Evolutionary conservation across 495 filamentous ascomycete genomes (phyloP), one percentile per base, ranked within the genome.

Genomic region (Chaetomium fimeti): DNA sequence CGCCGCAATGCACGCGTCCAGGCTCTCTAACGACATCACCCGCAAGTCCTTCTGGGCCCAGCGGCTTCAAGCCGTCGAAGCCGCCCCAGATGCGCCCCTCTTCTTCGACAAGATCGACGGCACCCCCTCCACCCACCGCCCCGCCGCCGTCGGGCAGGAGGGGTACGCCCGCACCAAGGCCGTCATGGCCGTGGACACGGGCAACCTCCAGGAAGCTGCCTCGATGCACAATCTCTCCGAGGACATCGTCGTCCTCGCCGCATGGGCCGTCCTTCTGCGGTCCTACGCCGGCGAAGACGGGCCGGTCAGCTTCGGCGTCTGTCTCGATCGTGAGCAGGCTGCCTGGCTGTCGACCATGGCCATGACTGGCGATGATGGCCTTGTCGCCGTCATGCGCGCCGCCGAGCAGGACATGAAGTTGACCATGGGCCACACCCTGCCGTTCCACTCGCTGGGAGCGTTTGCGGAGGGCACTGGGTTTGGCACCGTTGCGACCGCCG

Each of bases 361-460:
- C 59, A 36, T 61, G 59, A 40, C 59, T 9, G n/a, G 47, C 29
- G 47, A 61, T n/a, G 59, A 61, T 20, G 28, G 32, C 38, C 59
- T 61, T 12, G 29, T 61, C n/a, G 52, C 47, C 47, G 48, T 40
- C 0, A 61, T 61, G 59, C 43, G 45, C 24, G 59, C 59, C 18
- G 59, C 59, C 20, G 59, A 61, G 25, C 59, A 61, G 59, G 59
- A 61, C 47, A 61, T 61, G 59, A 61, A 61, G 45, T 36, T 61
- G 59, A 61, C 59, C 18, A 48, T 61, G 42, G 47, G 48, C n/a
- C 59, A 61, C 28, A 51, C 59, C 59, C 47, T 61, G 27, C 28
- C 42, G 4, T 61, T 61, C 59, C 59, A 61, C 16, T 61, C 59
- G 16, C 59, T 61, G 2, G 47, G 59, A 2, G 45, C 59, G 13